Evolutionary conservation across 1,284 basidiomycete genomes (phyloP).

Genomic region (Cutaneotrichosporon daszewskae): DNA sequence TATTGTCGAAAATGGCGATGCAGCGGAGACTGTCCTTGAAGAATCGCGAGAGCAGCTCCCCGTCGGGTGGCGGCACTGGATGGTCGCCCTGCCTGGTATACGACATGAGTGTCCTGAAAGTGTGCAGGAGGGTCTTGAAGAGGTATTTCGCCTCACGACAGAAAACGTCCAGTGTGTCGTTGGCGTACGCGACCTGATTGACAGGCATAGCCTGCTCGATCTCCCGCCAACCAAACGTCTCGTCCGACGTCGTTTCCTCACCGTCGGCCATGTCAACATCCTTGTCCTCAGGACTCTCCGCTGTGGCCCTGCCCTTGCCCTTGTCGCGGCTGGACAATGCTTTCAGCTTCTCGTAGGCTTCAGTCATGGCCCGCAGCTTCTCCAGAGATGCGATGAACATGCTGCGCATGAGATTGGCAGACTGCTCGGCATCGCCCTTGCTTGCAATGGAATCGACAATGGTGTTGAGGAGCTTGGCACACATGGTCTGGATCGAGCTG

Average conservation of each 20-base stretch:
- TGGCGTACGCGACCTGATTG: conserved; percentile 63
- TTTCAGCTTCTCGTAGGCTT: conserved; percentile 54
- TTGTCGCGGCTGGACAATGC: conserved; percentile 37
- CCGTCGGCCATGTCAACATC: conserved; percentile 17
- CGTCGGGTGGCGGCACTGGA: conserved; percentile 63
- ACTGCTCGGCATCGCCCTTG: conserved; percentile 65
- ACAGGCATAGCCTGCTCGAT: conserved; percentile 78
- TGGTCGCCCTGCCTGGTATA: conserved; percentile 75
- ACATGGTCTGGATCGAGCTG: conserved; percentile 80
- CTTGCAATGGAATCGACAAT: conserved; percentile 75
- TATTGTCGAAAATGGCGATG: conserved; percentile 75
- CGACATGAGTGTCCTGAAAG: conserved; percentile 75
- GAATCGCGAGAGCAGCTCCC: conserved; percentile 77
- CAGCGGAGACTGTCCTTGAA: conserved; percentile 81
- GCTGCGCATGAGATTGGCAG: conserved; percentile 61
- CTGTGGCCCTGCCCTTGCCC: conserved; percentile 42
- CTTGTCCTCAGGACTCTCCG: conserved; percentile 17
- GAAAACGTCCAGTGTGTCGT: conserved; percentile 70
- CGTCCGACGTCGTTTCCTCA: conserved; percentile 24
- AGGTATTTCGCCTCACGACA: conserved; percentile 73
- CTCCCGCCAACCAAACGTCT: conserved; percentile 49
- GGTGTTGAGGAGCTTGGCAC: conserved; percentile 88
- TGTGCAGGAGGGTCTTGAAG: conserved; percentile 83
- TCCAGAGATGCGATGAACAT: conserved; percentile 82
- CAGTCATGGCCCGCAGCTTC: conserved; percentile 74